Evolutionary conservation across 306 rosid species (phyloP).

Genomic region (Prinsepia uniflora): DNA sequence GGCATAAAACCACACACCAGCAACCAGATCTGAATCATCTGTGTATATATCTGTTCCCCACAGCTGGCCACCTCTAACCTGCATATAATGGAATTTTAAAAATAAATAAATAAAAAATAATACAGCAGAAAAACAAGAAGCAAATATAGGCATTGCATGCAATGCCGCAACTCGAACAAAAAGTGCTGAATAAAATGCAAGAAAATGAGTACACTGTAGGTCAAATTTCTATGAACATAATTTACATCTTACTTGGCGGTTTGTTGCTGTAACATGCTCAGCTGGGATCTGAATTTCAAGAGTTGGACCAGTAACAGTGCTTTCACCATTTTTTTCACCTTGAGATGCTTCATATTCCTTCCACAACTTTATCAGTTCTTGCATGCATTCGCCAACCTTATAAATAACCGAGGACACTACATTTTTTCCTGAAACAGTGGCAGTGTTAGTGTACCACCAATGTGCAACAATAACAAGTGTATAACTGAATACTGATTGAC

Average conservation of each 20-base stretch:
- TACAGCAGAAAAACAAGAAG: conserved; percentile 7
- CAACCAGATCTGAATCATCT: conserved; percentile 94
- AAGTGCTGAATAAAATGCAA: not conserved
- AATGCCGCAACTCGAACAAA: not conserved
- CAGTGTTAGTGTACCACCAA: conserved; percentile 20
- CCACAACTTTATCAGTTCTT: conserved; percentile 86
- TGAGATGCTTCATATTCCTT: conserved; percentile 62
- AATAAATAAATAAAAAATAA: not conserved
- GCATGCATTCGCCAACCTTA: conserved; percentile 96
- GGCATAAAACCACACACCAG: conserved; percentile 51
- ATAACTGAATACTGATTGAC: too few relatives aligned
- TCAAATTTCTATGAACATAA: not conserved
- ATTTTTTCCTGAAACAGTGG: conserved; percentile 63
- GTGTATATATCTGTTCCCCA: conserved; percentile 99
- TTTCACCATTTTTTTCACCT: conserved; percentile 54
- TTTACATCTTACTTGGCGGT: conserved; percentile 73
- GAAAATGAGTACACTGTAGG: not conserved
- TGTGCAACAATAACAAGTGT: conserved; percentile 22
- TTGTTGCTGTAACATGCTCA: conserved; percentile 82
- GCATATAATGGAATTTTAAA: conserved; percentile 29
- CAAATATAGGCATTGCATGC: not conserved
- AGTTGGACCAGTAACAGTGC: conserved; percentile 62
- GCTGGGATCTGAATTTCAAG: conserved; percentile 92
- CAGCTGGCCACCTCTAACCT: conserved; percentile 95
- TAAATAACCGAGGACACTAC: conserved; percentile 68